Percentiles rank a stretch among this genome's conserved stretches.
These are phyloP conservation scores for Colletotrichum magnum DNA, from an alignment of 2,329 filamentous ascomycete genomes.

Conservation along the genomic window DNA sequence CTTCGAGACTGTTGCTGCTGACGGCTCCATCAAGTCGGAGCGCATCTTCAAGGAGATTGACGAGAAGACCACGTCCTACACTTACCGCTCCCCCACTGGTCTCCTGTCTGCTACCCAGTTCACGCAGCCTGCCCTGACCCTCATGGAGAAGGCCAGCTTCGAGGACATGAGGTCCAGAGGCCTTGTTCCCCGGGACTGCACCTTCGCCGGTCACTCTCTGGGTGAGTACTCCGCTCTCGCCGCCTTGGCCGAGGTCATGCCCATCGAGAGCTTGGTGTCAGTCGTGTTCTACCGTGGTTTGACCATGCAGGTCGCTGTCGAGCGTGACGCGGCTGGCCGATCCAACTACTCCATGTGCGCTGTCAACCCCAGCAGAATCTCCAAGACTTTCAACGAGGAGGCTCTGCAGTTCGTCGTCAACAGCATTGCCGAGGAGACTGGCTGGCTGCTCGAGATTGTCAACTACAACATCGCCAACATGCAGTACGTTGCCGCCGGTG, in stretches of 20 bases:
- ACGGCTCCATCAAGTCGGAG: conserved; percentile 96
- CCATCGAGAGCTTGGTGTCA: conserved; percentile 98
- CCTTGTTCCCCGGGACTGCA: conserved; percentile 94
- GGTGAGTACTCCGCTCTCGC: conserved; percentile 98
- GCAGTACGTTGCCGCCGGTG: conserved; percentile 81
- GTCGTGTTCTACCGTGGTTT: conserved; percentile 99
- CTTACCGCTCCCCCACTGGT: conserved; percentile 94
- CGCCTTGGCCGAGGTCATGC: conserved; percentile 97
- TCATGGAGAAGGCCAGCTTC: conserved; percentile 99
- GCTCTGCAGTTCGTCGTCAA: conserved; percentile 96
- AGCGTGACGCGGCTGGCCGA: conserved; percentile 91
- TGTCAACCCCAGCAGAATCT: conserved; percentile 98
- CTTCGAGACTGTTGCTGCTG: conserved; percentile 95
- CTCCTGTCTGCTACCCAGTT: conserved; percentile 98
- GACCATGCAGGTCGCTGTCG: conserved; percentile 99
- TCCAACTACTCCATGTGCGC: conserved; percentile 99
- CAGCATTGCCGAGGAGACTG: conserved; percentile 93
- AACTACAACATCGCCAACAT: conserved; percentile 90
- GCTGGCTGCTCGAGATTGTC: conserved; percentile 98
- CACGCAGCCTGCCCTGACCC: conserved; percentile 94
- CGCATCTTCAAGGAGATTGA: conserved; percentile 99
- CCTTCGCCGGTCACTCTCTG: conserved; percentile 96
- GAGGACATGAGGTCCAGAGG: conserved; percentile 99
- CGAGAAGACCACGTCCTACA: conserved; percentile 95
- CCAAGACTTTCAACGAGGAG: conserved; percentile 98